Evolutionary conservation across 768 basidiomycete genomes (phyloP), one percentile per base, ranked within the genome.

Genomic region (Panellus pusillus): DNA sequence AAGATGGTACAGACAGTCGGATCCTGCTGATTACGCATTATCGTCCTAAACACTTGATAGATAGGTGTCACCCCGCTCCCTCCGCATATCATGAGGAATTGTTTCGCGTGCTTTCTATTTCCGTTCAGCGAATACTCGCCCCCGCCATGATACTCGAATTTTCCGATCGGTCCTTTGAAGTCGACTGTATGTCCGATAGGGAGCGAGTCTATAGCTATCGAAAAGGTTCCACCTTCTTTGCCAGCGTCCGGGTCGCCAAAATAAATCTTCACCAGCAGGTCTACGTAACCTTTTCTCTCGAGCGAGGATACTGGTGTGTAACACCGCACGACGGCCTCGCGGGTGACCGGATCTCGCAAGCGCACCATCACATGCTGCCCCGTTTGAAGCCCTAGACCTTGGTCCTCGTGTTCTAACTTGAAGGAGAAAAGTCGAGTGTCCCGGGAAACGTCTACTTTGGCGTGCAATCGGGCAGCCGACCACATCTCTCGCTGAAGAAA

Each of bases 281-380:
- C 82, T 31, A 85, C 70, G 51, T 65, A 74, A 0, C 82, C 83
- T 19, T 61, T 65, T 2, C 72, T 74, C 19, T 69, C 66, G 38
- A 65, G 58, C 43, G 60, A 61, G 24, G 81, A 82, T n/a, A 84
- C 71, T 0, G 83, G 83, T 0, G 83, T 85, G 54, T 84, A 86
- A 0, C 82, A 79, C 13, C 83, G 71, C 74, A 11, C 80, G 40
- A 44, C 82, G 75, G 27, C 73, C 73, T 57, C 48, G 37, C 15
- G 56, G 60, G 24, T 66, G 62, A 36, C 50, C 19, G 31, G 47
- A 44, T 24, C 68, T 24, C 66, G 63, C 13, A 84, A 63, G 1
- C 83, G 75, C 6, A 79, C 74, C 57, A 79, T 81, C 41, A 84
- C 75, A 57, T 86, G 84, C 47, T 84, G 81, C 4, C 84, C 83